Conservation (phyloP, 116 monocot species). For the Phalaenopsis hybrid region DNA sequence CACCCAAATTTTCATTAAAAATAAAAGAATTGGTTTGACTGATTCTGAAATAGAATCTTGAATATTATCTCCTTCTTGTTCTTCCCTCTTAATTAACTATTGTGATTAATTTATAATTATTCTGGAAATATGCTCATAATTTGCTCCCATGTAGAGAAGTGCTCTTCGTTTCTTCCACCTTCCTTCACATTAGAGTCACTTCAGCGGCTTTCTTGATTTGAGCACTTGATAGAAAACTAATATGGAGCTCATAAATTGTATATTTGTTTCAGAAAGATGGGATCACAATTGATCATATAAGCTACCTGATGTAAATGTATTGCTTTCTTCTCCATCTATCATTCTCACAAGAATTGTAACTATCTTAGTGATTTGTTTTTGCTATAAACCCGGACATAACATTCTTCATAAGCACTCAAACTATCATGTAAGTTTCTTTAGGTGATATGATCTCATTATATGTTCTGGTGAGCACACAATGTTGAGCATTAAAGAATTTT, state of each 20-base stretch:
- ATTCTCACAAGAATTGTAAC: background rate
- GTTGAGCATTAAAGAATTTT: background rate
- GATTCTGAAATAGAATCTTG: no score
- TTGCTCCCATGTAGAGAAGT: background rate
- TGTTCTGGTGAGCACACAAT: background rate
- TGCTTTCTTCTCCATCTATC: background rate
- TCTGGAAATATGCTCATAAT: background rate
- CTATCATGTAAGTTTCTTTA: no score
- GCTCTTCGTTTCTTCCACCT: background rate
- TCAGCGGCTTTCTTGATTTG: background rate
- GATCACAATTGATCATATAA: constrained; percentile 57
- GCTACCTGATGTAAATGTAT: constrained; percentile 88
- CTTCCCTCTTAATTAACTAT: background rate
- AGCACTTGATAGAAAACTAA: background rate
- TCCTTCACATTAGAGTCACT: background rate
- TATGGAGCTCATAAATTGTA: background rate
- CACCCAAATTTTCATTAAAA: background rate
- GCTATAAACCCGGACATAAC: no score
- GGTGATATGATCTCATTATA: no score
- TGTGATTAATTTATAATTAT: background rate
- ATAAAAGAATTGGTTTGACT: no score
- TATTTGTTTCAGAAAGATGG: constrained; percentile 70
- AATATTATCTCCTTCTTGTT: background rate
- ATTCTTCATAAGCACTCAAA: no score
- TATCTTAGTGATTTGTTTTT: no score